These are phyloP conservation scores for Circinella umbellata DNA, from an alignment of 371 early-diverging fungal genomes.

Conservation along the genomic window DNA sequence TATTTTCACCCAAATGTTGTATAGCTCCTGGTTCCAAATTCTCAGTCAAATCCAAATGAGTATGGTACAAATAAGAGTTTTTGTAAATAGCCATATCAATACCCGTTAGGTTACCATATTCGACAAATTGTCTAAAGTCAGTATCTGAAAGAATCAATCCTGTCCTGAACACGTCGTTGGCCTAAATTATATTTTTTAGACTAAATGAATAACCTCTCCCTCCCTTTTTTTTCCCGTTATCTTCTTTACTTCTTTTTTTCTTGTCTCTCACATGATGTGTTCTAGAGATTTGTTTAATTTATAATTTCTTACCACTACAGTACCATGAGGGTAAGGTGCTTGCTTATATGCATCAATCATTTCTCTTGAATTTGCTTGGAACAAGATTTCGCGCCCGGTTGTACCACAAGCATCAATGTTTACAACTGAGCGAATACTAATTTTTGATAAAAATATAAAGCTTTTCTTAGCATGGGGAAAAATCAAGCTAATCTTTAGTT, in stretches of 20 bases:
- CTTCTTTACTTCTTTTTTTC: no score
- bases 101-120: slow-evolving; percentile 69
- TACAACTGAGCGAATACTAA: slow-evolving; percentile 65
- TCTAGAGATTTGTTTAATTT: no score
- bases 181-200: slow-evolving; percentile 26
- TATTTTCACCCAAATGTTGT: slow-evolving; percentile 78
- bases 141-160: slow-evolving; percentile 79
- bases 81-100: slow-evolving; percentile 80
- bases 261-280: background rate
- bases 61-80: slow-evolving; percentile 76
- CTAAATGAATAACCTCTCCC: no score
- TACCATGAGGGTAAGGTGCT: slow-evolving; percentile 77
- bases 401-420: slow-evolving; percentile 81
- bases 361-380: slow-evolving; percentile 75
- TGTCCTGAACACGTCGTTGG: slow-evolving; percentile 78
- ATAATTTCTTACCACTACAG: slow-evolving; percentile 56
- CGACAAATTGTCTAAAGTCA: slow-evolving; percentile 78
- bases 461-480: background rate
- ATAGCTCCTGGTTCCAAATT: slow-evolving; percentile 66
- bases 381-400: slow-evolving; percentile 73
- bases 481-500: no score
- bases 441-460: background rate
- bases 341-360: slow-evolving; percentile 76
- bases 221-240: background rate
- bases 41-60: slow-evolving; percentile 68